These are phyloP conservation scores for Cytidiella melzeri DNA, from an alignment of 768 basidiomycete species.

Conservation along the genomic window DNA sequence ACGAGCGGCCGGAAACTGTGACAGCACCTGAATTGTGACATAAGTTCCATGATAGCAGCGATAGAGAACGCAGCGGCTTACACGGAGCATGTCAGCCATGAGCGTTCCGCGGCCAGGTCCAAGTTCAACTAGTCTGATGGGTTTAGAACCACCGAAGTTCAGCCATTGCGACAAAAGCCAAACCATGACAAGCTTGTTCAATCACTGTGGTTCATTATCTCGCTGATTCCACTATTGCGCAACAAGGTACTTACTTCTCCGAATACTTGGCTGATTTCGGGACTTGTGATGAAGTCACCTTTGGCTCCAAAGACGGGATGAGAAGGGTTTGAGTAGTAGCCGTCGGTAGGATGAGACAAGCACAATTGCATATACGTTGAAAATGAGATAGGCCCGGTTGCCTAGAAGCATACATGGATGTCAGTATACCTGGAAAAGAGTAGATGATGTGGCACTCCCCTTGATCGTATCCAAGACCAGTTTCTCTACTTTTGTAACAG, in stretches of 20 bases:
- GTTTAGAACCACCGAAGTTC: conserved; percentile 37
- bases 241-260: conserved; percentile 68
- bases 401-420: conserved; percentile 37
- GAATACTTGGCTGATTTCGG: conserved; percentile 94
- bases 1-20: conserved; percentile 36
- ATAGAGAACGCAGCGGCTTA: conserved; percentile 30
- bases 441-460: conserved; percentile 31
- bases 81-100: conserved; percentile 83
- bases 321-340: conserved; percentile 81
- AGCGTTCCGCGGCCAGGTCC: conserved; percentile 93
- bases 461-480: conserved; percentile 68
- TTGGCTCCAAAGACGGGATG: conserved; percentile 75
- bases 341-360: conserved; percentile 81
- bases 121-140: conserved; percentile 77
- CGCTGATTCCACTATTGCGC: conserved; percentile 5
- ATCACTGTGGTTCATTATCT: conserved; percentile 35
- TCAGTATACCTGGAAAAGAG: not conserved
- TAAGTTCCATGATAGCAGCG: not conserved
- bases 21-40: conserved; percentile 38
- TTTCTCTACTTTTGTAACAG: conserved; percentile 42
- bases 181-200: conserved; percentile 69
- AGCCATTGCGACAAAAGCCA: conserved; percentile 83
- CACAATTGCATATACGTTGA: conserved; percentile 91
- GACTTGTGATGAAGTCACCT: conserved; percentile 95
- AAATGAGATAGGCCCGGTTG: conserved; percentile 84